phyloP scores from a whole-genome alignment of 225 moss, liverwort and hornwort genomes.

The Sphagnum tenellum region DNA sequence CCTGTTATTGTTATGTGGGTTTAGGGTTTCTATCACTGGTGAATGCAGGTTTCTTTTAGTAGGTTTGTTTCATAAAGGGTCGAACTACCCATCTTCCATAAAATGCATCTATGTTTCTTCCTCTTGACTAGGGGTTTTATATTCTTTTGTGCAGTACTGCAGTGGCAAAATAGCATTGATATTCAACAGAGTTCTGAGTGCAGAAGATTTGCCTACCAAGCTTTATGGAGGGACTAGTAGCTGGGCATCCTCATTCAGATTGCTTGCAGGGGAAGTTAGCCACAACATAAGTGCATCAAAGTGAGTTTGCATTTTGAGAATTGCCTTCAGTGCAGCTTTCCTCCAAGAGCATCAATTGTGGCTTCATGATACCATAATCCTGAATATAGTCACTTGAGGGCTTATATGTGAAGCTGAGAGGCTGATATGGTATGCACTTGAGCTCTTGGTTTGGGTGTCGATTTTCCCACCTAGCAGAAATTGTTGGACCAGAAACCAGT shows the following conservation, averaged over 20 bases:
- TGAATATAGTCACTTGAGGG: too few relatives aligned
- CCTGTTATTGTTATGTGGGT: too few relatives aligned
- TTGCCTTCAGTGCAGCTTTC: not conserved
- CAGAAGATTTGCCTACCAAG: constrained; percentile 64
- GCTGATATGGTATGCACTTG: too few relatives aligned
- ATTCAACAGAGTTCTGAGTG: constrained; percentile 75
- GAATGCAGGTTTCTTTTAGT: too few relatives aligned
- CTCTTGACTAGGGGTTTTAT: too few relatives aligned
- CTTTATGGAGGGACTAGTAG: constrained; percentile 59
- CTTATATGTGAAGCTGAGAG: too few relatives aligned
- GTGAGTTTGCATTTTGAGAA: constrained; percentile 21
- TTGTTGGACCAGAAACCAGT: constrained; percentile 52
- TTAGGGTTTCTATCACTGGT: too few relatives aligned
- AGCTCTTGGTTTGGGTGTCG: not conserved
- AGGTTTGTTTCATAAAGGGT: too few relatives aligned
- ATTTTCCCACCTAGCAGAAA: constrained; percentile 55
- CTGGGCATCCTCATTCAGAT: constrained; percentile 64
- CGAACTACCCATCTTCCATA: not conserved
- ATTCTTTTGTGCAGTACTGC: constrained; percentile 43
- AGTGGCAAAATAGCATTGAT: constrained; percentile 84
- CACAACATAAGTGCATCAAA: constrained; percentile 41
- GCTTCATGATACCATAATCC: too few relatives aligned
- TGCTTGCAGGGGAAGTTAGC: constrained; percentile 72
- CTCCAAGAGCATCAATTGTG: not conserved
- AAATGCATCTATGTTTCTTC: not conserved